Percentiles rank a stretch among this genome's conserved stretches.
These are phyloP conservation scores for Pseudopyricularia javanii DNA, from an alignment of 2,329 filamentous ascomycete genomes.

Conservation along the genomic window DNA sequence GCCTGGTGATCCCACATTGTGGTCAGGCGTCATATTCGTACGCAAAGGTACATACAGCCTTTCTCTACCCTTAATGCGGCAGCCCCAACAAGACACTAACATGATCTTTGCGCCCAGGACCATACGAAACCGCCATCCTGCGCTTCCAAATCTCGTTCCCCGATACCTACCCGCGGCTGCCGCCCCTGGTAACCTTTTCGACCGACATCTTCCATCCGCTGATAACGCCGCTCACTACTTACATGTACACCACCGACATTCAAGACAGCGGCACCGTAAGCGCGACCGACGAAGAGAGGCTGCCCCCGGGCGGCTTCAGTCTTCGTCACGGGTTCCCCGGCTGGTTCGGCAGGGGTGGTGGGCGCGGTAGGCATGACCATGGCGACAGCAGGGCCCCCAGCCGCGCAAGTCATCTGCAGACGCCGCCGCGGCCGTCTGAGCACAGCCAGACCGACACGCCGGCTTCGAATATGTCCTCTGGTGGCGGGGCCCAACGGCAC, in stretches of 20 bases:
- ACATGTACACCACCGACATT: conserved; percentile 76
- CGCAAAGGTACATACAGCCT: conserved; percentile 53
- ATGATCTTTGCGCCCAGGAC: conserved; percentile 43
- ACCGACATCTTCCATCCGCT: conserved; percentile 93
- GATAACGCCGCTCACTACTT: conserved; percentile 84
- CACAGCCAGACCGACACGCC: conserved; percentile 16
- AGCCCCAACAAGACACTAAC: neutral
- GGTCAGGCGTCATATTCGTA: conserved; percentile 87
- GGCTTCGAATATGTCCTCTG: conserved; percentile 7
- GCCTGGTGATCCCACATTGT: conserved; percentile 67
- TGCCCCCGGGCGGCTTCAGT: conserved; percentile 84
- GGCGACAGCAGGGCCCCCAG: conserved; percentile 7
- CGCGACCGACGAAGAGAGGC: conserved; percentile 67
- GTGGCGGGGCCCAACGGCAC: conserved; percentile 15
- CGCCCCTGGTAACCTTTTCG: conserved; percentile 76
- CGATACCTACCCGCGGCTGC: conserved; percentile 61
- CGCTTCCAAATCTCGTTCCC: conserved; percentile 88
- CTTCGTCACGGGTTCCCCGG: conserved; percentile 79
- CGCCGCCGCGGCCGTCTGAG: conserved; percentile 13
- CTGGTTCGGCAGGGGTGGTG: conserved; percentile 63
- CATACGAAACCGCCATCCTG: conserved; percentile 76
- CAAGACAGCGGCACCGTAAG: conserved; percentile 67
- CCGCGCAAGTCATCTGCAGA: conserved; percentile 4
- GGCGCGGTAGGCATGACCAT: conserved; percentile 16
- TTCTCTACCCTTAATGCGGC: neutral